Percentiles rank a stretch among this genome's conserved stretches.
Evolutionary conservation across 2,329 filamentous ascomycete genomes (phyloP).

Genomic region (Fusarium euwallaceae): DNA sequence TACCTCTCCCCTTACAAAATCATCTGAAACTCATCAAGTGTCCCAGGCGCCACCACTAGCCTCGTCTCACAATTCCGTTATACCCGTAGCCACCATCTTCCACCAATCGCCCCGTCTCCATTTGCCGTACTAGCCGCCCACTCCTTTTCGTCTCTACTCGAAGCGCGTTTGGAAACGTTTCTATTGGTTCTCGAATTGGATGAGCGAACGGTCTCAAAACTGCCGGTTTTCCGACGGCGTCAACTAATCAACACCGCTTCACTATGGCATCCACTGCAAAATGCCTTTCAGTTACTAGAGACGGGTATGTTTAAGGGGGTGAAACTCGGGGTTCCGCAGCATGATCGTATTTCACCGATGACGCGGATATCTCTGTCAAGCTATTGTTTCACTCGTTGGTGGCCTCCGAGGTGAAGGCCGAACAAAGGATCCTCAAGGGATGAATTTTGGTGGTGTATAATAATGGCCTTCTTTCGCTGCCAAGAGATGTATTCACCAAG

Average conservation of each 20-base stretch:
- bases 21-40: background rate
- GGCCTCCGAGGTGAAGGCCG: background rate
- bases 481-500: background rate
- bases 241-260: background rate
- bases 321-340: background rate
- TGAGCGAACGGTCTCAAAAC: background rate
- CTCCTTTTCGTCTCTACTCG: background rate
- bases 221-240: slow-evolving; percentile 5
- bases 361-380: background rate
- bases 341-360: background rate
- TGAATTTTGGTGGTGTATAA: background rate
- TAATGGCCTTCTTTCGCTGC: background rate
- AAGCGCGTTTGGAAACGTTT: background rate
- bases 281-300: background rate
- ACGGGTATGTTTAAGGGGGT: background rate
- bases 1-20: background rate
- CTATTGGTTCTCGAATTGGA: background rate
- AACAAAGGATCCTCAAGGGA: background rate
- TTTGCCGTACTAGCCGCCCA: background rate
- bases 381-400: slow-evolving; percentile 6
- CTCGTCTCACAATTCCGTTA: slow-evolving; percentile 2
- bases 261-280: background rate
- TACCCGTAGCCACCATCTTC: background rate
- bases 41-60: background rate
- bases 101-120: background rate